Conservation (phyloP, 306 rosid species). For the Begonia masoniana region DNA sequence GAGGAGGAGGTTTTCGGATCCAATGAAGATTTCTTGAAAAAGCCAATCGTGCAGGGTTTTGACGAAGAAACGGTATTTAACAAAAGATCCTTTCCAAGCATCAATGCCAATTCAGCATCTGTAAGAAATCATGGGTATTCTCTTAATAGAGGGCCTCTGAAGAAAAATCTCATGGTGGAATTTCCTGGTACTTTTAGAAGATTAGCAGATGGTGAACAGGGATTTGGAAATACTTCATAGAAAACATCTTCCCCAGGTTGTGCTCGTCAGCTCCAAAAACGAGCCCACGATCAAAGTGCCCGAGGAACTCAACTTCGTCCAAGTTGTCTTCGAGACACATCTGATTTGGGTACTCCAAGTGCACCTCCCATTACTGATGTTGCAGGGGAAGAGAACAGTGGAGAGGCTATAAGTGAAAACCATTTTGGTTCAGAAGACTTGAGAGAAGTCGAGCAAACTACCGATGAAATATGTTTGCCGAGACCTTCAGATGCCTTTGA, state of each 20-base stretch:
- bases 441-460: too few species aligned
- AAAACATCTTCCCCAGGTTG: slow-evolving; percentile 43
- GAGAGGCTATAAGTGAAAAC: too few species aligned
- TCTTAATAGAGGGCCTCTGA: slow-evolving; percentile 41
- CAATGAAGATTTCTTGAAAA: slow-evolving; percentile 23
- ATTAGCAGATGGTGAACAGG: slow-evolving; percentile 54
- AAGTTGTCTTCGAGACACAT: slow-evolving; percentile 27
- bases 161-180: slow-evolving; percentile 47
- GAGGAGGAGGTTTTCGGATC: slow-evolving; percentile 36
- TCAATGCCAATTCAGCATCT: slow-evolving; percentile 1
- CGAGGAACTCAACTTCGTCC: slow-evolving; percentile 20
- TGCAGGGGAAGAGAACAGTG: slow-evolving; percentile 15
- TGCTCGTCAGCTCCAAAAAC: slow-evolving; percentile 29
- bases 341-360: slow-evolving; percentile 84
- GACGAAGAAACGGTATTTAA: slow-evolving; percentile 35
- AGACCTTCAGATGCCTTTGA: too few species aligned
- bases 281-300: slow-evolving; percentile 24
- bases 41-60: too few species aligned
- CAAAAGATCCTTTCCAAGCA: slow-evolving; percentile 1
- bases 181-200: slow-evolving; percentile 49
- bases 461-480: too few species aligned
- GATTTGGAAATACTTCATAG: slow-evolving; percentile 23
- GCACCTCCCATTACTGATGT: slow-evolving; percentile 74
- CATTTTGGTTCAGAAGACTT: too few species aligned
- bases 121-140: slow-evolving; percentile 11